Base-by-base conservation (phyloP, 805 yeast genomes). In the Cyberlindnera mycetangii region DNA sequence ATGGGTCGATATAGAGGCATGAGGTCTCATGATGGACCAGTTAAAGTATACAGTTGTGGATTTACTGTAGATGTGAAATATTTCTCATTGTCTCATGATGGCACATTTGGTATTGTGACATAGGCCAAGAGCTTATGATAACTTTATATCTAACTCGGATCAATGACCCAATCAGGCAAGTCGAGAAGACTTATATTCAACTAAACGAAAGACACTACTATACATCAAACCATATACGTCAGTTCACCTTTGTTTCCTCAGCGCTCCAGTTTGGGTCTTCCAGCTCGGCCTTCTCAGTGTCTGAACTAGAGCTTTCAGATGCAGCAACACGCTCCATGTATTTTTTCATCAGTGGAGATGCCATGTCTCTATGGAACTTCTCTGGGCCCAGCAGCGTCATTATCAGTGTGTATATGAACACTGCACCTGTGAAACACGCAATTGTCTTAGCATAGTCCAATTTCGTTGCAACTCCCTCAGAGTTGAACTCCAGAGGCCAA, bases 341-440 rank as follows among this genome's bases (percentile, higher is more conserved):
- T 19, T 50, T 40, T 52, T 61, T 62, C 62, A 62, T 55, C 11
- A 51, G 40, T 17, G 66, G 64, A 8, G 64, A 55, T 4, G 64
- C 54, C 37, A 67, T 51, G 44, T 66, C 65, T 45, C 66, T 59
- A 48, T 68, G 71, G 60, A 64, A 66, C 45, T 67, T 69, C 61
- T 81, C 86, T 4, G 85, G 86, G 1, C 88, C 89, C 6, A 77
- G 50, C 40, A 81, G 58, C 3, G 73, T 62, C 41, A 74, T 61
- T 17, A 78, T 39, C 15, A 80, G 47, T 34, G 75, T 63, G 56
- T 71, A 81, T 15, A 70, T 81, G 59, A 79, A 79, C 33, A 79
- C 85, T 34, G 83, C 75, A 16, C 84, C 88, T 64, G 81, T 78
- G 56, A 83, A 77, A 45, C 81, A 81, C 18, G 81, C 74, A 85